Percentiles rank a stretch among this genome's conserved stretches.
These are phyloP conservation scores for Microsporum ferrugineum DNA, from an alignment of 2,329 filamentous ascomycete species.

Conservation along the genomic window DNA sequence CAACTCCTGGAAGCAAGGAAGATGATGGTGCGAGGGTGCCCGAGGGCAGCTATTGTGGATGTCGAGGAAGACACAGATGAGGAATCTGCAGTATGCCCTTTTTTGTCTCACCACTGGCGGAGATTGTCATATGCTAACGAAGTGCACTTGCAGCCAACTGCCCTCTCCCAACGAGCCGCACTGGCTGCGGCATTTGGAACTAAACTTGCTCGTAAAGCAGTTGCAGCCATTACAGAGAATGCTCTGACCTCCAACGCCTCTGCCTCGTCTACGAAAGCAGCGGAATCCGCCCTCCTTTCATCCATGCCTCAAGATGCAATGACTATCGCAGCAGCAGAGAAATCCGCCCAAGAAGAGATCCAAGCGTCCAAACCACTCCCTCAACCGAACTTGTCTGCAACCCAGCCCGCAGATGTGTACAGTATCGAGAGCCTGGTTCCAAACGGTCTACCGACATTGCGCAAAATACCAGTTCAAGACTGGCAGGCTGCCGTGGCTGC, in stretches of 20 bases:
- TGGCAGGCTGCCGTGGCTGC: slow-evolving; percentile 32
- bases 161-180: slow-evolving; percentile 30
- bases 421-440: slow-evolving; percentile 33
- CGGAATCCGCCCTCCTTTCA: slow-evolving; percentile 34
- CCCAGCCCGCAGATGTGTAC: slow-evolving; percentile 38
- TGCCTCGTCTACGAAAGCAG: slow-evolving; percentile 24
- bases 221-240: slow-evolving; percentile 38
- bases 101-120: background rate
- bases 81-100: slow-evolving; percentile 8
- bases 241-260: slow-evolving; percentile 34
- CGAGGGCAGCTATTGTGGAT: slow-evolving; percentile 23
- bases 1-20: slow-evolving; percentile 45
- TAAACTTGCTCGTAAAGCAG: slow-evolving; percentile 40
- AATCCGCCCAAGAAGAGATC: slow-evolving; percentile 30
- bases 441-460: slow-evolving; percentile 31
- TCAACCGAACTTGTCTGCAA: slow-evolving; percentile 31
- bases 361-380: slow-evolving; percentile 39
- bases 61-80: slow-evolving; percentile 22
- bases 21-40: slow-evolving; percentile 43
- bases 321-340: slow-evolving; percentile 23
- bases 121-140: background rate
- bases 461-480: slow-evolving; percentile 32
- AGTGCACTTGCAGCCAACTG: slow-evolving; percentile 21
- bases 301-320: slow-evolving; percentile 29
- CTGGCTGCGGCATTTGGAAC: slow-evolving; percentile 42